These are phyloP conservation scores for Pyrenochaeta sp. DNA, from an alignment of 2,329 filamentous ascomycete genomes.

Conservation along the genomic window DNA sequence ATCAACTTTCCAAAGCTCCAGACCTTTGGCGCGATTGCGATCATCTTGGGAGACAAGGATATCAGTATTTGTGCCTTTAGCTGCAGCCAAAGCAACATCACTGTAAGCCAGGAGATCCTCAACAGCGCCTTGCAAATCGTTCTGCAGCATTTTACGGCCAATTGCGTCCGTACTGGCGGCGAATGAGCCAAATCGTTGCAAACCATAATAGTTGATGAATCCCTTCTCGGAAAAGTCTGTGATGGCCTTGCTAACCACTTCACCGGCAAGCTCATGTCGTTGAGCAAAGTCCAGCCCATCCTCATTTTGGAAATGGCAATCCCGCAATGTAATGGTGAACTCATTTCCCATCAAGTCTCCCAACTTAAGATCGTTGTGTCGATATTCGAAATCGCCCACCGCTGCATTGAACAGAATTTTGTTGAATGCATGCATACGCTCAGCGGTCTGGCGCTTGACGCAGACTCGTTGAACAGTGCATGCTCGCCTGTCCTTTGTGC, in stretches of 20 bases:
- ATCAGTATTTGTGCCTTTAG: constrained; percentile 49
- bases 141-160: constrained; percentile 82
- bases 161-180: constrained; percentile 83
- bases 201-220: constrained; percentile 97
- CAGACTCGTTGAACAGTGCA: constrained; percentile 86
- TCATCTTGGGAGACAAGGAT: constrained; percentile 75
- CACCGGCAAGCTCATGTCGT: constrained; percentile 55
- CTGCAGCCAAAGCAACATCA: constrained; percentile 65
- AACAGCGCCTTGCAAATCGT: constrained; percentile 81
- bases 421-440: constrained; percentile 71
- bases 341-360: constrained; percentile 90
- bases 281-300: constrained; percentile 41
- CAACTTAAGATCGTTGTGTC: constrained; percentile 74
- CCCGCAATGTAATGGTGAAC: constrained; percentile 89
- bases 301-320: constrained; percentile 70
- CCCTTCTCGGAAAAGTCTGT: constrained; percentile 74
- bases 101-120: constrained; percentile 78
- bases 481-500: constrained; percentile 88
- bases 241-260: constrained; percentile 66
- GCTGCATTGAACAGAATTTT: constrained; percentile 65
- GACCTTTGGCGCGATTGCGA: constrained; percentile 76
- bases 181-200: constrained; percentile 96
- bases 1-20: constrained; percentile 73
- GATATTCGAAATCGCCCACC: constrained; percentile 83
- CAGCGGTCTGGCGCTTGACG: constrained; percentile 65